A percentile compares a stretch with the other conserved stretches of the same genome.
These are phyloP conservation scores for Leccinum variicolor DNA, from an alignment of 768 basidiomycete species.

Conservation along the genomic window DNA sequence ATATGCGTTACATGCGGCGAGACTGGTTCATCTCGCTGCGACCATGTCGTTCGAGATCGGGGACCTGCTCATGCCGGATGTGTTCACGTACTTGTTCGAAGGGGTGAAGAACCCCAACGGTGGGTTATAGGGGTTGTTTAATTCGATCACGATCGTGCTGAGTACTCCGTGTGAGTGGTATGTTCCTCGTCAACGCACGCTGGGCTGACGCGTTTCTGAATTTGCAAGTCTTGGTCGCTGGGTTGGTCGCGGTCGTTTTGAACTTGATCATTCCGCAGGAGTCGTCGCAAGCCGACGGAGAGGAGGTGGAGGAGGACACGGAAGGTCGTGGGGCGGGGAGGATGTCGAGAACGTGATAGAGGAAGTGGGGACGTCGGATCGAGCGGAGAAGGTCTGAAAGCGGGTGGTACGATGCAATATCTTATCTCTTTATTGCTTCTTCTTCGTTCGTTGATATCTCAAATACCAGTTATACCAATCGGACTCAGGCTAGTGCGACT, in stretches of 20 bases:
- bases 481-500: background rate
- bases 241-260: slow-evolving; percentile 54
- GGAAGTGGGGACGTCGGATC: slow-evolving; percentile 24
- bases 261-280: slow-evolving; percentile 54
- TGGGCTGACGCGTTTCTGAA: background rate
- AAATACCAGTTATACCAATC: background rate
- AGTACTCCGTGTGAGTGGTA: slow-evolving; percentile 70
- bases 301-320: background rate
- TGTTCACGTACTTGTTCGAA: slow-evolving; percentile 71
- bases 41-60: slow-evolving; percentile 70
- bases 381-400: background rate
- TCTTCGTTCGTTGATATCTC: background rate
- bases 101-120: slow-evolving; percentile 48
- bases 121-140: slow-evolving; percentile 65
- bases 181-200: background rate
- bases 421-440: background rate
- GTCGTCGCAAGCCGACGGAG: slow-evolving; percentile 19
- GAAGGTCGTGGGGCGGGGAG: background rate
- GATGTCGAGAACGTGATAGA: slow-evolving; percentile 16
- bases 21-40: slow-evolving; percentile 68
- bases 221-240: slow-evolving; percentile 49
- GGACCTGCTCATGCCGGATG: slow-evolving; percentile 60
- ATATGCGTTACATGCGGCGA: slow-evolving; percentile 54
- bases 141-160: slow-evolving; percentile 76
- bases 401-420: background rate